A percentile compares a stretch with the other conserved stretches of the same genome.
phyloP scores from a whole-genome alignment of 2,329 filamentous ascomycete genomes.

The Monosporascus sp. region DNA sequence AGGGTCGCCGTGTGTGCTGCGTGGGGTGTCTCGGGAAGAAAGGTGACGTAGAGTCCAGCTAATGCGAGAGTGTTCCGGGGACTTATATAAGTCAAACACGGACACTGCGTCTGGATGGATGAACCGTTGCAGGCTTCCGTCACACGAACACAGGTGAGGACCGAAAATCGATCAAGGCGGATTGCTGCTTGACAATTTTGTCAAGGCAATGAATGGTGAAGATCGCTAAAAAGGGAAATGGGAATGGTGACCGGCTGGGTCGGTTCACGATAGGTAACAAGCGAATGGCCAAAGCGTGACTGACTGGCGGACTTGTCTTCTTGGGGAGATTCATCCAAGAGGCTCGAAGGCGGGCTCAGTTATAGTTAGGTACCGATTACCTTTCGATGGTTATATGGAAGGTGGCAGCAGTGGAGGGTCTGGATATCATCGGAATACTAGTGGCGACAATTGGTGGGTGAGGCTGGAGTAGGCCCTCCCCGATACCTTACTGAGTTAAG shows the following conservation, averaged over 20 bases:
- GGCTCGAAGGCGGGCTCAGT: background rate
- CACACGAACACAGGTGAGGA: no score
- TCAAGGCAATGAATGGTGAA: background rate
- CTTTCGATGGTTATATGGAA: background rate
- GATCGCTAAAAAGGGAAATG: background rate
- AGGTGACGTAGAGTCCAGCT: background rate
- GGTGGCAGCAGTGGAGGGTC: background rate
- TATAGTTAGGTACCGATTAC: background rate
- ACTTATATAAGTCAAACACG: background rate
- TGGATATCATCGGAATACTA: background rate
- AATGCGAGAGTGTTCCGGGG: background rate
- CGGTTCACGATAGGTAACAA: background rate
- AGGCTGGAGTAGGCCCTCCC: background rate
- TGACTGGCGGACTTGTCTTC: background rate
- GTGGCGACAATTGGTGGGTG: background rate
- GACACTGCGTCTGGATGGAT: no score
- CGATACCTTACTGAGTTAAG: background rate
- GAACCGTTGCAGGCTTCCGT: no score
- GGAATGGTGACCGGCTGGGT: background rate
- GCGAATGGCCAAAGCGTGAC: background rate
- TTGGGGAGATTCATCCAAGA: background rate
- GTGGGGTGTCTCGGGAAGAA: background rate
- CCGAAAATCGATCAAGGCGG: no score
- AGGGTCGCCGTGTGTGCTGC: background rate
- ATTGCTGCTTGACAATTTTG: background rate